Evolutionary conservation across 371 early-diverging fungal genomes (phyloP), one percentile per base, ranked within the genome.

Genomic region (Mucor piriformis): DNA sequence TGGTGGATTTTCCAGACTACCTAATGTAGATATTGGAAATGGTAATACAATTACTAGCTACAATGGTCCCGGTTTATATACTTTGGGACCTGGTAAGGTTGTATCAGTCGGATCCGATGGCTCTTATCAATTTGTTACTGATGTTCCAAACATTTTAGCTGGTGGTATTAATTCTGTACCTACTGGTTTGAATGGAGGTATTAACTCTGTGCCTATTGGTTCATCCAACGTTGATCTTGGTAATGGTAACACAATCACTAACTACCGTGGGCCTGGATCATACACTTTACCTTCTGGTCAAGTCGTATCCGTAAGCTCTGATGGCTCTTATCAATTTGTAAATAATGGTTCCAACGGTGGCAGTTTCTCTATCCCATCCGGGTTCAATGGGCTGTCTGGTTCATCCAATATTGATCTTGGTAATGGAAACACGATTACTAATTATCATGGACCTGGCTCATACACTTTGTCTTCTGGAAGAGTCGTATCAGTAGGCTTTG

Each of bases 381-480:
- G 29, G 32, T n/a, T n/a, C n/a, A n/a, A n/a, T n/a, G n/a, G n/a
- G n/a, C n/a, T 8, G 8, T 29, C 29, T 29, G 29, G 29, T 8
- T 29, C 29, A 29, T 29, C 29, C 29, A 38, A 13, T 25, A 29
- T 29, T 29, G 29, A 29, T 29, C 29, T 29, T 8, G 29, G 27
- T 16, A 38, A 29, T 29, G 29, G 29, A 29, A 29, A 29, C 27
- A 16, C 40, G 5, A 16, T 46, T 6, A 13, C 58, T 0, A 23
- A 29, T 3, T 57, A 16, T n/a, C 3, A 2, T 1, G 57, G 57
- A 8, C 57, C 57, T 47, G 57, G 57, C 3, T 6, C 13, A 5
- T 57, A 57, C n/a, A 57, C 57, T 35, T 3, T 48, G 3, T 13
- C 21, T 27, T 35, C 46, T 3, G 48, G 48, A 2, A 57, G 47